Percentiles rank a stretch among this genome's conserved stretches.
phyloP scores from a whole-genome alignment of 176 grass and related monocot genomes.

The Triticum dicoccoides region DNA sequence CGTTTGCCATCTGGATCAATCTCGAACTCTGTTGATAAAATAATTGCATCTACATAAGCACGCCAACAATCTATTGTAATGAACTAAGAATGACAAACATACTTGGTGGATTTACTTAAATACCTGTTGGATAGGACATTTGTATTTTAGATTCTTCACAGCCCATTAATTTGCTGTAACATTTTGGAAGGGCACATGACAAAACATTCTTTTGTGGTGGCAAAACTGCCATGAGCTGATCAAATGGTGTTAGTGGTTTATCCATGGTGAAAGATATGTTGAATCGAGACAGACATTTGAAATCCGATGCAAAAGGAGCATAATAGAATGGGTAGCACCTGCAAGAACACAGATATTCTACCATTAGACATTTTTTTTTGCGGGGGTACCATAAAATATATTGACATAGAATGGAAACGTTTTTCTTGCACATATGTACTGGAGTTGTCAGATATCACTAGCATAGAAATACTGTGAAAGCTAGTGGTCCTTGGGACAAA shows the following conservation, averaged over 20 bases:
- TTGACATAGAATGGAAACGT: not conserved
- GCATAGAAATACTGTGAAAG: not conserved
- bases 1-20: conserved; percentile 49
- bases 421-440: not conserved
- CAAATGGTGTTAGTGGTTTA: conserved; percentile 51
- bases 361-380: too few species aligned
- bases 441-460: not conserved
- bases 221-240: conserved; percentile 68
- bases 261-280: conserved; percentile 40
- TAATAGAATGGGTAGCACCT: conserved; percentile 57
- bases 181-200: conserved; percentile 31
- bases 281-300: conserved; percentile 36
- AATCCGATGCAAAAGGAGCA: conserved; percentile 55
- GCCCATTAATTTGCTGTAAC: conserved; percentile 23
- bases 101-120: not conserved
- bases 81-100: not conserved
- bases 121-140: conserved; percentile 5
- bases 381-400: too few species aligned
- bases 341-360: not conserved
- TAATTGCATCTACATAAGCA: not conserved
- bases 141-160: not conserved
- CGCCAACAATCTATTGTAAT: not conserved
- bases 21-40: conserved; percentile 36
- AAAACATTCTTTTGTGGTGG: conserved; percentile 36
- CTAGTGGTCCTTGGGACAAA: not conserved